Evolutionary conservation across 163 green algal genomes (phyloP), one percentile per base, ranked within the genome.

Genomic region (Scenedesmus sp.): DNA sequence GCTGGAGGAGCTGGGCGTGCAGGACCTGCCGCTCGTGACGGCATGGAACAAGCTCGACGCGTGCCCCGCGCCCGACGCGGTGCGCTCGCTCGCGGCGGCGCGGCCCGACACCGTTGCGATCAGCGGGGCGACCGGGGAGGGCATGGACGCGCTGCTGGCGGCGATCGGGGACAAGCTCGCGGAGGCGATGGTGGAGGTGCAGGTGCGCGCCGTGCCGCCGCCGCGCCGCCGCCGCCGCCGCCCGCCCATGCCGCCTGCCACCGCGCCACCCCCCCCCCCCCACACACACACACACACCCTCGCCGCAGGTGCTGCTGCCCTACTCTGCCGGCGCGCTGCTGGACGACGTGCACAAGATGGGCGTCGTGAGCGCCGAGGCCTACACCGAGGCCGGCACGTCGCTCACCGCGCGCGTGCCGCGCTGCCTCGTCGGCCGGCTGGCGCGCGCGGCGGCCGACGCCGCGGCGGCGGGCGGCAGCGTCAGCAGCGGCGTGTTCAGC

Each of bases 21-120:
- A 71, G 14, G 13, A 74, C 28, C 84, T 96, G 0, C 92, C 94
- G 10, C 79, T 91, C 2, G 36, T 98, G 4, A 95, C 87, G 1
- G 93, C 96, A 24, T 98, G 94, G 94, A 98, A 98, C 89, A 98
- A 98, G 88, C 82, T 96, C 22, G 94, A 97, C 62, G 78, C 83
- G 1, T 89, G 81, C 50, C 63, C 82, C 2, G 83, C 94, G 56
- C 91, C 89, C 1, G 87, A 86, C 0, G 81, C 89, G 63, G 89
- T 97, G 63, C 44, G 75, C 1, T 71, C 69, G 13, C 83, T 93
- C 4, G 90, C 88, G 1, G 64, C 63, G 14, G 62, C 60, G 28
- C 83, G 87, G 1, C n/a, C 47, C 3, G 77, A 86, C 77, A 86
- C 73, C 4, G 84, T 82, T 7, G 92, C 84, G 78, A 90, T 96